Evolutionary conservation across 1,139 yeast species (phyloP), one percentile per base, ranked within the genome.

Genomic region (Suhomyces bolitotheri): DNA sequence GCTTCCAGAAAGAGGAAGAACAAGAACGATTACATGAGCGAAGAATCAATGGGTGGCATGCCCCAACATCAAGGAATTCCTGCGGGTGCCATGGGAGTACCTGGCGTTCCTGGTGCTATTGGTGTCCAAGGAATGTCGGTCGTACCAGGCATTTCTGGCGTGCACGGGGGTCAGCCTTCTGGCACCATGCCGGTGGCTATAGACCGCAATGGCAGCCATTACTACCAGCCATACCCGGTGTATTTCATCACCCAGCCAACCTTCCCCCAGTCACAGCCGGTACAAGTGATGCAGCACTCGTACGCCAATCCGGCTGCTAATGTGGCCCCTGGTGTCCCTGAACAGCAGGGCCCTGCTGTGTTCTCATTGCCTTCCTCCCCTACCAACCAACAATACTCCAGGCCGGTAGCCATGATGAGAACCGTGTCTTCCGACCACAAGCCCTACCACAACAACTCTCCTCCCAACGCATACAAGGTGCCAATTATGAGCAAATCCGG

Each of bases 211-310:
- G 71, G 71, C 4, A 58, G 59, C 40, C 59, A 60, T 14, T 53
- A 62, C 32, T 64, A 62, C 44, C 67, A 58, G 40, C 60, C 64
- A 20, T 59, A 60, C 31, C 71, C 72, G 2, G 63, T 66, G 3
- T 66, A 64, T 41, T 54, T 64, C 25, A 54, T 64, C 7, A 60
- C 61, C n/a, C 65, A 55, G 31, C 49, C 27, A n/a, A 17, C 36
- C 10, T 33, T 23, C 4, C 28, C 33, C 8, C 30, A 29, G 16
- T 25, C 38, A 14, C 33, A 28, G 21, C 37, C 27, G 2, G 21
- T 21, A n/a, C 33, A 31, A 14, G 33, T 29, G n/a, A 27, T 26
- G 16, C 31, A 29, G 16, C 32, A 7, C 22, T 9, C 33, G 16
- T 27, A 22, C 32, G 24, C 14, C 22, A 25, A 13, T 6, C 16